Conservation (phyloP, 2,329 filamentous ascomycete genomes). For the Calonectria fujianensis region DNA sequence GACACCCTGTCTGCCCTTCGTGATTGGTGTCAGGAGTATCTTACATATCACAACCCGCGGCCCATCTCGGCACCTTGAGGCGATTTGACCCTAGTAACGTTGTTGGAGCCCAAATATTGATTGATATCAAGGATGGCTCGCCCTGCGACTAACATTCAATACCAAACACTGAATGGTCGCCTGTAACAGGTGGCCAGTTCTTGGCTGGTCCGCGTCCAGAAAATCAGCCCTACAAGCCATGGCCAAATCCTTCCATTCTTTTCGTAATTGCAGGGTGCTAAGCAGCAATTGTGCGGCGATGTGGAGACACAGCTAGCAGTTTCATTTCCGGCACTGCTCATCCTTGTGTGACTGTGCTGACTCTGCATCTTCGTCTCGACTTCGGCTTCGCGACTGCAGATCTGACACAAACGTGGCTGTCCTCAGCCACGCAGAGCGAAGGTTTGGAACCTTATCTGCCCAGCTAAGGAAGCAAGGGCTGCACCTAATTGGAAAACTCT, state of each 20-base stretch:
- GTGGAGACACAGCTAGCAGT: constrained; percentile 25
- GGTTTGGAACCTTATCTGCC: constrained; percentile 20
- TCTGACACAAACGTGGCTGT: constrained; percentile 4
- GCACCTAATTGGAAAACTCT: constrained; percentile 1
- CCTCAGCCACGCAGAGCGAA: not conserved
- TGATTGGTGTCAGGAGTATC: constrained; percentile 5
- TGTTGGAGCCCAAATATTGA: constrained; percentile 15
- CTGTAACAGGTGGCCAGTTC: not conserved
- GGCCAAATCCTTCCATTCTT: not conserved
- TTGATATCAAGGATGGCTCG: not conserved
- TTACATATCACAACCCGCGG: not conserved
- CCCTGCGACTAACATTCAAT: not conserved
- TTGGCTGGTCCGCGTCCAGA: not conserved
- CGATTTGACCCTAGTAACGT: not conserved
- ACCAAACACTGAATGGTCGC: not conserved
- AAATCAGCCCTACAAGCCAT: constrained; percentile 30
- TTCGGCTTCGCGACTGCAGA: constrained; percentile 2
- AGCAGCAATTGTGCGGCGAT: not conserved
- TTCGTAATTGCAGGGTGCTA: constrained; percentile 18
- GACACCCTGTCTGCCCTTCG: not conserved
- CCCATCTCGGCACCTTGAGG: constrained; percentile 12
- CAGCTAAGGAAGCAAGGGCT: not conserved
- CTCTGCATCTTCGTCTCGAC: constrained; percentile 12
- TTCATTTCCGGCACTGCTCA: constrained; percentile 11
- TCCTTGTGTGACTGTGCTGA: constrained; percentile 8